These are phyloP conservation scores for Lactarius sp. DNA, from an alignment of 768 basidiomycete species.

Conservation along the genomic window DNA sequence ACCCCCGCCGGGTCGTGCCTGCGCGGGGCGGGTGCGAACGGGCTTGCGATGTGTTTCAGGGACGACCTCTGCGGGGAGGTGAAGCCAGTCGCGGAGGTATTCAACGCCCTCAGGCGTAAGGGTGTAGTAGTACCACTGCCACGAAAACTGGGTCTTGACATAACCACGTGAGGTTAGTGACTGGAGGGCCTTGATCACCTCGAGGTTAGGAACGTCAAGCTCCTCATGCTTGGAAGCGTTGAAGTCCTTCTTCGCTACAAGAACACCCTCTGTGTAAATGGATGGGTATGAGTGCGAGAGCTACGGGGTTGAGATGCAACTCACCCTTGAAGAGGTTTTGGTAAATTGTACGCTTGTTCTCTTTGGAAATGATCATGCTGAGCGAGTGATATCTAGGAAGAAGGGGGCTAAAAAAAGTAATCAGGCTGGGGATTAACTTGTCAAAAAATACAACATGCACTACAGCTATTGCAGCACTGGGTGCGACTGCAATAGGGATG, in stretches of 20 bases:
- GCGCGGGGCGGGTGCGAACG: conserved; percentile 78
- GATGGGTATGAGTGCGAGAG: not conserved
- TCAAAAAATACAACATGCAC: conserved; percentile 31
- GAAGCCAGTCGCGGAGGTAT: conserved; percentile 94
- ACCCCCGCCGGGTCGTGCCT: conserved; percentile 55
- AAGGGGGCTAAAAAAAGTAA: conserved; percentile 31
- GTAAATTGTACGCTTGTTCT: conserved; percentile 94
- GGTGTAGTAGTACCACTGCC: conserved; percentile 99
- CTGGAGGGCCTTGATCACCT: conserved; percentile 70
- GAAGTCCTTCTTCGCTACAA: conserved; percentile 99
- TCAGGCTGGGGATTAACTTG: too few species aligned
- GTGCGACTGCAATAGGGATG: conserved; percentile 30
- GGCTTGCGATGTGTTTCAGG: conserved; percentile 98
- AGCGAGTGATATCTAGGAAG: conserved; percentile 30
- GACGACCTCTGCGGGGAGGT: conserved; percentile 93
- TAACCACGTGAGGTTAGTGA: conserved; percentile 67
- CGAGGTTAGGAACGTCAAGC: conserved; percentile 58
- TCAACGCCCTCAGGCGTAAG: conserved; percentile 97
- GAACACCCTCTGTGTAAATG: conserved; percentile 74
- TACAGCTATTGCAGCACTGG: conserved; percentile 36
- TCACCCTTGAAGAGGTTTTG: conserved; percentile 99
- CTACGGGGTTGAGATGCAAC: conserved; percentile 29
- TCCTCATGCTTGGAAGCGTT: conserved; percentile 97
- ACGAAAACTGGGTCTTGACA: conserved; percentile 99
- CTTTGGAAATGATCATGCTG: conserved; percentile 96